phyloP scores from a whole-genome alignment of 75 land plant genomes.

The Selaginella tamariscina region DNA sequence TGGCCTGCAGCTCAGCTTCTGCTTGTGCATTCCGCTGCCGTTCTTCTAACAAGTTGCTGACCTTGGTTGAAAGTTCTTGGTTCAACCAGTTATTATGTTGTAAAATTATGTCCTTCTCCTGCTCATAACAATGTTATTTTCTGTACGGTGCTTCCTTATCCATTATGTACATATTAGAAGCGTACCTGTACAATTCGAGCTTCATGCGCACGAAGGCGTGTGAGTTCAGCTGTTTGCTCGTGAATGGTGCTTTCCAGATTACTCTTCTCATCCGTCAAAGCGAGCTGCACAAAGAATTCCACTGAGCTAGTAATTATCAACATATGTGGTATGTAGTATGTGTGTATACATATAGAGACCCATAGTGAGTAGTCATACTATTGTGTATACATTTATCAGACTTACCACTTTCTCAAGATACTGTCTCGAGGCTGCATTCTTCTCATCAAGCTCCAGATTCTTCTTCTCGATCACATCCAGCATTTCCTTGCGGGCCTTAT shows the following conservation, averaged over 20 bases:
- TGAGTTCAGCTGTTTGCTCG: constrained; percentile 54
- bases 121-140: not conserved
- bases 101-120: constrained; percentile 85
- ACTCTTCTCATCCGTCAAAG: constrained; percentile 47
- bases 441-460: constrained; percentile 66
- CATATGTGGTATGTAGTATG: too few species aligned
- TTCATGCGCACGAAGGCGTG: constrained; percentile 39
- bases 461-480: constrained; percentile 69
- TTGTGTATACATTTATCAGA: too few species aligned
- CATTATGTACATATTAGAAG: not conserved
- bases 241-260: constrained; percentile 41
- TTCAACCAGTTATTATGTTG: constrained; percentile 82
- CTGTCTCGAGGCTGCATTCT: constrained; percentile 45
- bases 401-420: constrained; percentile 83
- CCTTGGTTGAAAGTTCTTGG: constrained; percentile 73
- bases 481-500: constrained; percentile 58
- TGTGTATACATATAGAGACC: too few species aligned
- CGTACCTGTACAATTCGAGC: constrained; percentile 61
- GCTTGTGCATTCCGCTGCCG: constrained; percentile 37
- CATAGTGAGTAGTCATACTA: too few species aligned
- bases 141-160: not conserved
- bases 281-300: constrained; percentile 38
- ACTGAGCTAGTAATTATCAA: too few species aligned
- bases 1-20: constrained; percentile 59
- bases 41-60: constrained; percentile 40